phyloP scores from a whole-genome alignment of 768 basidiomycete genomes.

The Tubosaeta sp. region DNA sequence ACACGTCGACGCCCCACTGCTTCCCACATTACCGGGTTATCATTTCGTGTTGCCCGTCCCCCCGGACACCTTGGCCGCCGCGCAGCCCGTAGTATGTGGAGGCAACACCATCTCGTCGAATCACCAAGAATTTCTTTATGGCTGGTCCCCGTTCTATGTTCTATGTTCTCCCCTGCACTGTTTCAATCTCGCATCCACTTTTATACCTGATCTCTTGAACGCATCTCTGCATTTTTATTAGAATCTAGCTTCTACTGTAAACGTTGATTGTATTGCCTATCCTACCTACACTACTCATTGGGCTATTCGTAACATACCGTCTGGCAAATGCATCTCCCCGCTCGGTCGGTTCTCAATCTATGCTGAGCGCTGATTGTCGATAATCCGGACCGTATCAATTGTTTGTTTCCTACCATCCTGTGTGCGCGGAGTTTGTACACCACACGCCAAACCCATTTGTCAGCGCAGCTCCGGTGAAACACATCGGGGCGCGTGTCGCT shows the following conservation, averaged over 20 bases:
- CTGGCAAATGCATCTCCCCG: neutral
- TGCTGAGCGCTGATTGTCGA: neutral
- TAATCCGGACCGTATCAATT: neutral
- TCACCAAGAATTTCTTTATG: slow-evolving; percentile 8
- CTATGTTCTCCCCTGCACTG: slow-evolving; percentile 3
- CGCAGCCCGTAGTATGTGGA: slow-evolving; percentile 5
- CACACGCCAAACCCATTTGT: neutral
- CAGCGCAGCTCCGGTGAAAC: neutral
- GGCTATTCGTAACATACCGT: slow-evolving; percentile 10
- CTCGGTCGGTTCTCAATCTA: neutral
- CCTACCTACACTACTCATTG: slow-evolving; percentile 19
- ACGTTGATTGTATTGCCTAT: slow-evolving; percentile 23
- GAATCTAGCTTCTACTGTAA: slow-evolving; percentile 24
- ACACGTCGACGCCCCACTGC: slow-evolving; percentile 1
- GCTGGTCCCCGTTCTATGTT: slow-evolving; percentile 18
- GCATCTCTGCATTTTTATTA: slow-evolving; percentile 25
- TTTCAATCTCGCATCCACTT: slow-evolving; percentile 12
- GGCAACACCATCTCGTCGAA: slow-evolving; percentile 4
- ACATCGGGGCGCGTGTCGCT: neutral
- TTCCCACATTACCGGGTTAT: slow-evolving; percentile 5
- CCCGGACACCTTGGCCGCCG: slow-evolving; percentile 4
- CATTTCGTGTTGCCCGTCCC: neutral
- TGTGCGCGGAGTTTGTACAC: neutral
- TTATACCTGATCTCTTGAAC: slow-evolving; percentile 19
- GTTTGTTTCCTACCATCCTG: neutral